phyloP scores from a whole-genome alignment of 208 protist species.

The Acanthamoeba lenticulata region DNA sequence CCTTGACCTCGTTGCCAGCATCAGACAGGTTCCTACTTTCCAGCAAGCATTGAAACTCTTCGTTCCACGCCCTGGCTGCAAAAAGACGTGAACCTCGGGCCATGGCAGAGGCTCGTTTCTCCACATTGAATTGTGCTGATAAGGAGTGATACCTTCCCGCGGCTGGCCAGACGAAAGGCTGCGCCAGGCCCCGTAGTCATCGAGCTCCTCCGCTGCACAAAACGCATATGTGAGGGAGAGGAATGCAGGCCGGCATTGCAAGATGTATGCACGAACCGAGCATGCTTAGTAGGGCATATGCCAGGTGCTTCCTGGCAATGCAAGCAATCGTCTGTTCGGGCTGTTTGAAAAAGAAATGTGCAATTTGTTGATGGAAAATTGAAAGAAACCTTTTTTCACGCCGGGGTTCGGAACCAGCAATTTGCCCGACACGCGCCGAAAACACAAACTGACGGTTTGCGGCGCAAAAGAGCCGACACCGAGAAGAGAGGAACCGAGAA shows the following conservation, averaged over 20 bases:
- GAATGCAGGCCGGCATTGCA: too few species aligned
- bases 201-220: too few species aligned
- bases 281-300: not conserved
- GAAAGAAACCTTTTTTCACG: too few species aligned
- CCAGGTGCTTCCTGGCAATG: not conserved
- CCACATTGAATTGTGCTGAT: not conserved
- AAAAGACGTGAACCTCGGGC: not conserved
- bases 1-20: slow-evolving; percentile 4
- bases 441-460: too few species aligned
- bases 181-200: not conserved
- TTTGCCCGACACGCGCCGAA: too few species aligned
- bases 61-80: not conserved
- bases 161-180: not conserved
- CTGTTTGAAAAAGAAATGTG: not conserved
- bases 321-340: not conserved
- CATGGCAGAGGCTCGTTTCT: not conserved
- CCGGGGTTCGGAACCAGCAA: too few species aligned
- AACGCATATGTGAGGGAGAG: too few species aligned
- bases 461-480: too few species aligned
- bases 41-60: slow-evolving; percentile 43
- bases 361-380: not conserved
- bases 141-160: not conserved
- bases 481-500: too few species aligned
- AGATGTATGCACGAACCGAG: too few species aligned
- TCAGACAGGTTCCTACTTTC: slow-evolving; percentile 28